phyloP scores from a whole-genome alignment of 495 filamentous ascomycete genomes.

The Penicillium odoratum region DNA sequence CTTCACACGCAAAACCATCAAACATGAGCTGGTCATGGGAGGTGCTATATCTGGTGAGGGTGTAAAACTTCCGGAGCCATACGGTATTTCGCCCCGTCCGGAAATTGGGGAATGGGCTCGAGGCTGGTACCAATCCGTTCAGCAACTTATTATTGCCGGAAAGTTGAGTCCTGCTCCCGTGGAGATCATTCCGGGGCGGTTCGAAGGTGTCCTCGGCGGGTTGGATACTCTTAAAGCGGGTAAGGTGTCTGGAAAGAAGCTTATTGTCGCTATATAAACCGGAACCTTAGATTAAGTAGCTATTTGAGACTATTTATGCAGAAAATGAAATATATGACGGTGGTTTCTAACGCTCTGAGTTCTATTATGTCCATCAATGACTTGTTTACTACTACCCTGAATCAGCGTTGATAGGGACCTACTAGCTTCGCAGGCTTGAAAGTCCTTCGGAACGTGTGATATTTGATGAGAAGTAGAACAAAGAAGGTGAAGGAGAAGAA shows the following conservation, averaged over 20 bases:
- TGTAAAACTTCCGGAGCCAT: slow-evolving; percentile 31
- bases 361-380: too few relatives aligned
- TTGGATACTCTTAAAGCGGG: slow-evolving; percentile 27
- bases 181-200: slow-evolving; percentile 20
- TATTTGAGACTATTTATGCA: too few relatives aligned
- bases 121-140: slow-evolving; percentile 21
- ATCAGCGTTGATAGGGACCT: too few relatives aligned
- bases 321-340: too few relatives aligned
- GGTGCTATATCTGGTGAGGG: slow-evolving; percentile 30
- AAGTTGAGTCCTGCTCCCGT: slow-evolving; percentile 24
- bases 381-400: too few relatives aligned
- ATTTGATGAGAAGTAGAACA: too few relatives aligned
- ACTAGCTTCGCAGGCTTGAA: too few relatives aligned
- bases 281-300: neutral
- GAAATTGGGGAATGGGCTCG: slow-evolving; percentile 27
- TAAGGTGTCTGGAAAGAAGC: slow-evolving; percentile 31
- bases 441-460: too few relatives aligned
- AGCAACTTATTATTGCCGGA: slow-evolving; percentile 22
- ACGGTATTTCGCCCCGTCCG: slow-evolving; percentile 21
- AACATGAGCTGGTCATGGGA: slow-evolving; percentile 31
- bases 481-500: too few relatives aligned
- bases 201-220: slow-evolving; percentile 30
- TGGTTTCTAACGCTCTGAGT: too few relatives aligned
- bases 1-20: slow-evolving; percentile 26
- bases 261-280: slow-evolving; percentile 19